Evolutionary conservation across 2,329 filamentous ascomycete genomes (phyloP).

Genomic region (Alternaria alternata): DNA sequence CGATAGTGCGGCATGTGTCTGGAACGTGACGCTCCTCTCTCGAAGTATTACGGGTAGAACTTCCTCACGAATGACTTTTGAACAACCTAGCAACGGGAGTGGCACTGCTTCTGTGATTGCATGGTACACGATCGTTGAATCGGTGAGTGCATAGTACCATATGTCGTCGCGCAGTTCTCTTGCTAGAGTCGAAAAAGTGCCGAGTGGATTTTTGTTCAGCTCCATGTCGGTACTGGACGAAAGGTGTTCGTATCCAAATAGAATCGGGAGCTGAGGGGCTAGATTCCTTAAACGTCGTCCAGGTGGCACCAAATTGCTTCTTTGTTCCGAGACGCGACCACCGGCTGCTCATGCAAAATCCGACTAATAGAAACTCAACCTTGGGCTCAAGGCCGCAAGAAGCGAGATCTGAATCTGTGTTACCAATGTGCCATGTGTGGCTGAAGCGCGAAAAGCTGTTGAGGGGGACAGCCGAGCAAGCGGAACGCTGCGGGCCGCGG

Average conservation of each 20-base stretch:
- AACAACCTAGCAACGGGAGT: constrained; percentile 3
- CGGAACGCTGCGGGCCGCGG: constrained; percentile 9
- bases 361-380: not conserved
- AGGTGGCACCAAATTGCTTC: not conserved
- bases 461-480: constrained; percentile 3
- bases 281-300: not conserved
- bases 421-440: not conserved
- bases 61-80: constrained; percentile 5
- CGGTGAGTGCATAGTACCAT: not conserved
- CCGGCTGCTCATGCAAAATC: not conserved
- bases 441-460: constrained; percentile 1
- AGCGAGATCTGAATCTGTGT: not conserved
- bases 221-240: not conserved
- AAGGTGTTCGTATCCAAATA: not conserved
- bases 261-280: not conserved
- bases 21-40: constrained; percentile 4
- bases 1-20: constrained; percentile 1
- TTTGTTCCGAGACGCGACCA: not conserved
- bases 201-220: not conserved
- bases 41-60: not conserved
- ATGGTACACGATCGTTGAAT: constrained; percentile 5
- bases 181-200: not conserved
- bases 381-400: not conserved
- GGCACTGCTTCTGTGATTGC: not conserved
- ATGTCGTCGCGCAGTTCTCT: constrained; percentile 2